A percentile compares a stretch with the other conserved stretches of the same genome.
Conservation (phyloP, 2,329 filamentous ascomycete genomes). For the Stromatinia cepivora region DNA sequence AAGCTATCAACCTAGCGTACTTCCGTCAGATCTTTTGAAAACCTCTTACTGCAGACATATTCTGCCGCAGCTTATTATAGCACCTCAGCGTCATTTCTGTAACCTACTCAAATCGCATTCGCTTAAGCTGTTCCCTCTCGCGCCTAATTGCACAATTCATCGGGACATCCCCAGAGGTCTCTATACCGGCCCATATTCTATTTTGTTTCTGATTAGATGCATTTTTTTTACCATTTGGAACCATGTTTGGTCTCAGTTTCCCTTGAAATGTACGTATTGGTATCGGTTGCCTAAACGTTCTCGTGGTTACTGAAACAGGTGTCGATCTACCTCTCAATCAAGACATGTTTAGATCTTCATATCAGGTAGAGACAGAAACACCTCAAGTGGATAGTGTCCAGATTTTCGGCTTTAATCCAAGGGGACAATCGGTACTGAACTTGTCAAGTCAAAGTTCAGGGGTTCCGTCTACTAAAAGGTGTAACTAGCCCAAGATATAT, state of each 20-base stretch:
- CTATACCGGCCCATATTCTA: not conserved
- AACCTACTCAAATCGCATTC: not conserved
- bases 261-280: not conserved
- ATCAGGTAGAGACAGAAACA: not conserved
- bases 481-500: not conserved
- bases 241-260: not conserved
- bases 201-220: not conserved
- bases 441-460: not conserved
- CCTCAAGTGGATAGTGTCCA: not conserved
- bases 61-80: not conserved
- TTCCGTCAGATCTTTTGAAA: not conserved
- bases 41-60: not conserved
- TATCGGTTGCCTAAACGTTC: not conserved
- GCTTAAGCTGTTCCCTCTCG: not conserved
- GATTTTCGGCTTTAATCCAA: not conserved
- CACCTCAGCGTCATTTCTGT: not conserved
- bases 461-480: not conserved
- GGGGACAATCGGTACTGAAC: not conserved
- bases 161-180: not conserved
- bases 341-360: not conserved
- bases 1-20: not conserved
- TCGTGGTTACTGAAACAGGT: not conserved
- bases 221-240: not conserved
- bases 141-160: not conserved
- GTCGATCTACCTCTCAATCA: not conserved